Conservation (phyloP, 208 protist species). For the Naegleria lovaniensis region DNA sequence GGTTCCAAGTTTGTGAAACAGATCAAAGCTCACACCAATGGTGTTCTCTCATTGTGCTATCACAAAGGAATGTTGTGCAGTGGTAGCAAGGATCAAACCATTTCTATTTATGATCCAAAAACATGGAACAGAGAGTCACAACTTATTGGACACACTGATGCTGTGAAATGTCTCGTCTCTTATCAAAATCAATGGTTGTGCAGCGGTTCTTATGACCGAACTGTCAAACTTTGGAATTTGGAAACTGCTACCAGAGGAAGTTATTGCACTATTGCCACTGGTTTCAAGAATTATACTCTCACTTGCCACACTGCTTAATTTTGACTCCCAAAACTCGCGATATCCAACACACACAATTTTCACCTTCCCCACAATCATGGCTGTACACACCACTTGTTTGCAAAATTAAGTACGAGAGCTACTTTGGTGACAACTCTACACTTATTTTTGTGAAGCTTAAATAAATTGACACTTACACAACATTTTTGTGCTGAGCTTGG, state of each 20-base stretch:
- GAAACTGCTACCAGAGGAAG: neutral
- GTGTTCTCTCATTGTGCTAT: neutral
- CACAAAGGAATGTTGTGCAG: neutral
- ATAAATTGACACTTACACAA: too few species aligned
- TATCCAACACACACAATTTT: neutral
- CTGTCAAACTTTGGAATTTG: constrained; percentile 20
- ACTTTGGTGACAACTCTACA: too few species aligned
- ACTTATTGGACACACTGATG: constrained; percentile 11
- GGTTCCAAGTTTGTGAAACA: neutral
- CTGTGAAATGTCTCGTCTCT: constrained; percentile 4
- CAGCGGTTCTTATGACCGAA: constrained; percentile 8
- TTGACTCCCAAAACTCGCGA: neutral
- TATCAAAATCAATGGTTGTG: neutral
- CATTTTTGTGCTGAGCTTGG: too few species aligned
- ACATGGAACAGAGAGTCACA: neutral
- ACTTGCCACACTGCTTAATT: neutral
- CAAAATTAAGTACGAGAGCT: too few species aligned
- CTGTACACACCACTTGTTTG: neutral
- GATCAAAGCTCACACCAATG: neutral
- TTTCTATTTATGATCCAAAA: neutral
- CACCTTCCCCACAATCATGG: neutral
- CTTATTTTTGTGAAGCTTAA: too few species aligned
- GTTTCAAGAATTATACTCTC: constrained; percentile 9
- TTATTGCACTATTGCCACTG: neutral
- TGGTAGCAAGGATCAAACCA: constrained; percentile 13